phyloP scores from a whole-genome alignment of 208 protist genomes.

The Leptomonas seymouri region DNA sequence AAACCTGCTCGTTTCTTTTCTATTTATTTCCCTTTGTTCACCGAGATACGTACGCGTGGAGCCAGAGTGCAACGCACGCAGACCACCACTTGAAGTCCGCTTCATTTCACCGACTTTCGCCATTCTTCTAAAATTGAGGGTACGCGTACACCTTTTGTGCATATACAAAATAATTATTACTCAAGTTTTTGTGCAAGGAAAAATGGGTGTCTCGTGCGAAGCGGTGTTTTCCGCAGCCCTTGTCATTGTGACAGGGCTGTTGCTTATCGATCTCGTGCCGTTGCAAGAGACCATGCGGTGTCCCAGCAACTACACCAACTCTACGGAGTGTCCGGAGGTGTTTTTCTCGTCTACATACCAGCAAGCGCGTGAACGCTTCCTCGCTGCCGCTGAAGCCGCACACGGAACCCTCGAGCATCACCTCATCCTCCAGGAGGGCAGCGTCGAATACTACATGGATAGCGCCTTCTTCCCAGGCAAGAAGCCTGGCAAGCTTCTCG shows the following conservation, averaged over 20 bases:
- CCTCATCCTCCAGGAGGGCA: conserved; percentile 49
- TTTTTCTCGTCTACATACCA: conserved; percentile 76
- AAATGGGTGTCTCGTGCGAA: conserved; percentile 41
- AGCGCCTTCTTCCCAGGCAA: conserved; percentile 74
- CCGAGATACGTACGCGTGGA: too few relatives aligned
- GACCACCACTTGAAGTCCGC: too few relatives aligned
- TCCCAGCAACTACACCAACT: conserved; percentile 57
- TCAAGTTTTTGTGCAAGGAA: background rate
- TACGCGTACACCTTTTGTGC: too few relatives aligned
- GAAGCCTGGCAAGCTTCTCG: conserved; percentile 52
- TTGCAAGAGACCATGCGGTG: conserved; percentile 78
- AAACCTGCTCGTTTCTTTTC: too few relatives aligned
- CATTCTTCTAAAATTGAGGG: too few relatives aligned
- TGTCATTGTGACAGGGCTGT: conserved; percentile 60
- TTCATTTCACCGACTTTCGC: too few relatives aligned
- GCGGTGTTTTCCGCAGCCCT: conserved; percentile 46
- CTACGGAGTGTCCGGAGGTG: conserved; percentile 54
- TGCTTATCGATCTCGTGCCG: conserved; percentile 80
- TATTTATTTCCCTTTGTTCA: too few relatives aligned
- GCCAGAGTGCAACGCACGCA: too few relatives aligned
- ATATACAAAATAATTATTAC: too few relatives aligned
- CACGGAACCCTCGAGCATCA: conserved; percentile 50
- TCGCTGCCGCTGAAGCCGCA: conserved; percentile 55
- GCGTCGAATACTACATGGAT: conserved; percentile 75
- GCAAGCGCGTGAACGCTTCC: conserved; percentile 74